These are phyloP conservation scores for Podospora didyma DNA, from an alignment of 495 filamentous ascomycete genomes.

Conservation along the genomic window DNA sequence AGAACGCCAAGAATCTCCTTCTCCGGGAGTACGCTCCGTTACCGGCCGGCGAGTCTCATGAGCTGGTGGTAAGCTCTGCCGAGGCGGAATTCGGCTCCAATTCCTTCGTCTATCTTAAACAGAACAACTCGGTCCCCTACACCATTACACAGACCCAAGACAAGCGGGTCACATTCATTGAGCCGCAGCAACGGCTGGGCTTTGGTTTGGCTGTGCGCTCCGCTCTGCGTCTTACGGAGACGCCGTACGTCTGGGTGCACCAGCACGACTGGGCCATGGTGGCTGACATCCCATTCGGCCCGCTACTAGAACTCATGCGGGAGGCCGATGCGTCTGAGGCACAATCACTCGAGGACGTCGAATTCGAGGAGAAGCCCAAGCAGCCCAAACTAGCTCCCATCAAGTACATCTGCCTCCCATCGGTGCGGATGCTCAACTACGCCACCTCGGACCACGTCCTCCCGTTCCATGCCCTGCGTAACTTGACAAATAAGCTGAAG, in stretches of 20 bases:
- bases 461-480: constrained; percentile 39
- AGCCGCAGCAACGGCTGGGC: constrained; percentile 37
- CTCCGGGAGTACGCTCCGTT: constrained; percentile 23
- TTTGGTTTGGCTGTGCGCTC: constrained; percentile 44
- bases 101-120: constrained; percentile 21
- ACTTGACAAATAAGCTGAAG: constrained; percentile 34
- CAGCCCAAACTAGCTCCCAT: constrained; percentile 8
- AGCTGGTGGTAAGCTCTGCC: constrained; percentile 11
- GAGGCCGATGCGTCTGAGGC: constrained; percentile 18
- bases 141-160: constrained; percentile 30
- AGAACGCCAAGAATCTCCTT: constrained; percentile 35
- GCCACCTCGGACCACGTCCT: constrained; percentile 37
- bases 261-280: constrained; percentile 47
- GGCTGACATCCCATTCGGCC: constrained; percentile 32
- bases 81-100: constrained; percentile 42
- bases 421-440: constrained; percentile 41
- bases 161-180: constrained; percentile 36
- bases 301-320: constrained; percentile 39
- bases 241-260: constrained; percentile 47
- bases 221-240: constrained; percentile 35
- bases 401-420: constrained; percentile 22
- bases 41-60: background rate
- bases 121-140: constrained; percentile 33
- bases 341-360: background rate
- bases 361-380: background rate